These are phyloP conservation scores for Colletotrichum agaves DNA, from an alignment of 2,329 filamentous ascomycete genomes.

Conservation along the genomic window DNA sequence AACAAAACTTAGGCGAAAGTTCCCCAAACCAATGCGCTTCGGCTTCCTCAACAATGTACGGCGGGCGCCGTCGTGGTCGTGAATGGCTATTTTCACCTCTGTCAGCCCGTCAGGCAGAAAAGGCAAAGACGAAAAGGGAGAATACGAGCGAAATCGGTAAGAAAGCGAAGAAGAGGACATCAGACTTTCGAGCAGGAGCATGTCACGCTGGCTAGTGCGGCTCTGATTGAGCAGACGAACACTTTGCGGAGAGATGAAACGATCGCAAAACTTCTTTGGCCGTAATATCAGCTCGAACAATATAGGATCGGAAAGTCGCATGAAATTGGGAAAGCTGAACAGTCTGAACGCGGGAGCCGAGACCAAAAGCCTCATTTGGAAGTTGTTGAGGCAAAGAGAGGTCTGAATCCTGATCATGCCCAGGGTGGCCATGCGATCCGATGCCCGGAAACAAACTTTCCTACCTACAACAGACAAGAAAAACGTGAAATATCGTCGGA, in stretches of 20 bases:
- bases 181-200: constrained; percentile 22
- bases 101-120: constrained; percentile 9
- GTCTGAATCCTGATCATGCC: neutral
- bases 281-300: constrained; percentile 22
- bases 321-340: neutral
- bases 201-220: constrained; percentile 20
- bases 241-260: constrained; percentile 30
- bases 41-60: neutral
- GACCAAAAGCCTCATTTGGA: neutral
- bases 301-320: constrained; percentile 11
- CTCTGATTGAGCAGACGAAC: constrained; percentile 32
- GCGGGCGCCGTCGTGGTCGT: neutral
- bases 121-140: constrained; percentile 3
- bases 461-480: constrained; percentile 19
- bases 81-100: constrained; percentile 12
- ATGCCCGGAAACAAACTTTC: constrained; percentile 8
- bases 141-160: neutral
- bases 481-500: constrained; percentile 29
- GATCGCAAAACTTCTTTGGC: constrained; percentile 15
- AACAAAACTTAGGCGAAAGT: neutral
- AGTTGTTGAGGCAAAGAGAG: constrained; percentile 14
- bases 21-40: neutral
- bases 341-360: neutral
- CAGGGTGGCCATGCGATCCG: constrained; percentile 24
- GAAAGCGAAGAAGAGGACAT: neutral